Evolutionary conservation across 164 flowering plant genomes (phyloP), one percentile per base, ranked within the genome.

Genomic region (Tetrastigma voinierianum): DNA sequence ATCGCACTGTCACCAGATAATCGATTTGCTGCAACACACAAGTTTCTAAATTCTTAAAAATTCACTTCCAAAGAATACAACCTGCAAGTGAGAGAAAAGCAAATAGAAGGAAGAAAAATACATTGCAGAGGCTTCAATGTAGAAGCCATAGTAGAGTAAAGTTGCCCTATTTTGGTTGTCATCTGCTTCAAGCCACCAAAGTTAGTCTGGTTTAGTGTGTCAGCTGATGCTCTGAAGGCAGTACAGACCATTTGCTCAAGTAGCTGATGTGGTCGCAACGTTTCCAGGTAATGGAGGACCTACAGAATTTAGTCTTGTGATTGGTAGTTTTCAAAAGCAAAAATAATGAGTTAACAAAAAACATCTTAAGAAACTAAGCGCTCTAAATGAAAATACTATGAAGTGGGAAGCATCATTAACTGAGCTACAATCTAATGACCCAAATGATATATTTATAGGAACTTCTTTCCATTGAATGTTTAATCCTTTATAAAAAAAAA

Each of bases 181-280:
- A 91, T 88, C 75, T 81, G 90, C 70, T 81, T 85, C 57, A 90
- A 67, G 66, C 72, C 77, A 46, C 96, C 98, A 75, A 78, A 90
- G 54, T 78, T 77, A 57, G 97, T 86, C 78, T 78, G 90, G 70
- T 80, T 83, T 46, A 93, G 78, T 53, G 83, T 87, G 77, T 86
- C 93, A 23, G 91, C 91, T 54, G 98, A 73, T 62, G 92, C 99
- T 77, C 90, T 77, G 76, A 96, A 93, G 64, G 99, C 88, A 67
- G 98, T 85, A 71, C 95, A 90, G 67, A 91, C 86, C 93, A 96
- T 93, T 80, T 96, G 98, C 83, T 85, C 95, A 49, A 96, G 95
- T 75, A 96, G 79, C 76, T 83, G 91, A 70, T 88, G 79, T 1
- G 98, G 99, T 49, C 76, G 83, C 61, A 96, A 64, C 24, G 96